Conservation (phyloP, 2,329 filamentous ascomycete genomes). For the Botrytis fragariae region DNA sequence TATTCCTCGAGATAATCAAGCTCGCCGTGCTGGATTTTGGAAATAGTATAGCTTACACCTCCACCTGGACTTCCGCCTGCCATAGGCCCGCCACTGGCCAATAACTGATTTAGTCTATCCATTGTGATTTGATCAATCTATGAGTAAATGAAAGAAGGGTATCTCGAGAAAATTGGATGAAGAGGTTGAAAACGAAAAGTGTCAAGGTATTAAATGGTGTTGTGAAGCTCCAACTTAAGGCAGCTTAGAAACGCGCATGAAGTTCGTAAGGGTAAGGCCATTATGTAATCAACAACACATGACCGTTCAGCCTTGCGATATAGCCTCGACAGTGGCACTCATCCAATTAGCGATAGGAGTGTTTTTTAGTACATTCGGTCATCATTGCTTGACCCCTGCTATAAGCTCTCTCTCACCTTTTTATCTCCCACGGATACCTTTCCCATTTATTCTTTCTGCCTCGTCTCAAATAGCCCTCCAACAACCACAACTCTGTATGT, state of each 20-base stretch:
- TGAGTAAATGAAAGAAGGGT: slow-evolving; percentile 1
- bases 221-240: slow-evolving; percentile 24
- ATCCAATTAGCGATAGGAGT: neutral
- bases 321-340: slow-evolving; percentile 5
- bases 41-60: slow-evolving; percentile 49
- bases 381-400: slow-evolving; percentile 14
- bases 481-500: neutral
- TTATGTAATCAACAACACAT: slow-evolving; percentile 17
- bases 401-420: slow-evolving; percentile 13
- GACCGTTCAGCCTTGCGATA: slow-evolving; percentile 13
- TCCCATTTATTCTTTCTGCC: slow-evolving; percentile 1
- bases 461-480: neutral
- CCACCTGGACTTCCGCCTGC: slow-evolving; percentile 55
- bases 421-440: neutral
- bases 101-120: slow-evolving; percentile 90
- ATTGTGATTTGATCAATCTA: slow-evolving; percentile 48
- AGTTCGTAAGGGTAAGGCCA: neutral
- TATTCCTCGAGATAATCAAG: slow-evolving; percentile 17
- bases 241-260: slow-evolving; percentile 24
- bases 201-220: slow-evolving; percentile 18
- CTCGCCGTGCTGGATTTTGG: neutral
- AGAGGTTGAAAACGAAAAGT: slow-evolving; percentile 9
- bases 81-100: slow-evolving; percentile 72
- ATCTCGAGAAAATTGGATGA: slow-evolving; percentile 3
- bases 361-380: slow-evolving; percentile 8